These are phyloP conservation scores for Herpetomonas tarakana DNA, from an alignment of 208 protist species.

Conservation along the genomic window DNA sequence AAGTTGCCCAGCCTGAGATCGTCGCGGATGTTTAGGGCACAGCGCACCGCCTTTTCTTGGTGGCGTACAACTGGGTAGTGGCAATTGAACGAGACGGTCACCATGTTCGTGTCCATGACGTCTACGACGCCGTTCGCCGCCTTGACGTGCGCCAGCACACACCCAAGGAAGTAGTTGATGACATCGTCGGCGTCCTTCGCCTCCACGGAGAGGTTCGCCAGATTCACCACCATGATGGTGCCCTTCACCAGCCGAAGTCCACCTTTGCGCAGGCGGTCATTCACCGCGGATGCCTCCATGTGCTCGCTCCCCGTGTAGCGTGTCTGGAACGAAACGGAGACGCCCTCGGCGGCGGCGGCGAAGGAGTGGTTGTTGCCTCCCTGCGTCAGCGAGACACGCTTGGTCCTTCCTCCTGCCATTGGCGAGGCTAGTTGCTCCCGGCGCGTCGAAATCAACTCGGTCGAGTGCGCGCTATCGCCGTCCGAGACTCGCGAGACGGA, in stretches of 20 bases:
- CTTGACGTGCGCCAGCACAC: constrained; percentile 27
- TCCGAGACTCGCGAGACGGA: background rate
- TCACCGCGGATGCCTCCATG: background rate
- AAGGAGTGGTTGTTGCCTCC: background rate
- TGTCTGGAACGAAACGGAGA: background rate
- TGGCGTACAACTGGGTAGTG: constrained; percentile 51
- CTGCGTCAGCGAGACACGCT: background rate
- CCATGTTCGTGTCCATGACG: constrained; percentile 35
- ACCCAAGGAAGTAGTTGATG: constrained; percentile 43
- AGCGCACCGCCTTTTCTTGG: constrained; percentile 51
- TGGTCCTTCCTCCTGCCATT: too few relatives aligned
- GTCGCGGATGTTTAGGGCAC: constrained; percentile 45
- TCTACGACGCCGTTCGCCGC: constrained; percentile 44
- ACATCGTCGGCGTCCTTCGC: constrained; percentile 15
- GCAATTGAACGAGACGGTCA: constrained; percentile 53
- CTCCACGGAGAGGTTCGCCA: constrained; percentile 21
- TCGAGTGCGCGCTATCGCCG: background rate
- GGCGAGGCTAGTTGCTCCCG: too few relatives aligned
- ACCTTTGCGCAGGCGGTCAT: background rate
- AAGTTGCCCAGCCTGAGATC: constrained; percentile 13
- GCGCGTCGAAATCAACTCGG: background rate
- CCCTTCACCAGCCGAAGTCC: constrained; percentile 34
- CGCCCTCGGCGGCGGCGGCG: too few relatives aligned
- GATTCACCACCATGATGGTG: constrained; percentile 35
- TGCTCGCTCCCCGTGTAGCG: background rate